Percentiles rank a stretch among this genome's conserved stretches.
These are phyloP conservation scores for Oenanthe javanica DNA, from an alignment of 140 eudicot species.

Conservation along the genomic window DNA sequence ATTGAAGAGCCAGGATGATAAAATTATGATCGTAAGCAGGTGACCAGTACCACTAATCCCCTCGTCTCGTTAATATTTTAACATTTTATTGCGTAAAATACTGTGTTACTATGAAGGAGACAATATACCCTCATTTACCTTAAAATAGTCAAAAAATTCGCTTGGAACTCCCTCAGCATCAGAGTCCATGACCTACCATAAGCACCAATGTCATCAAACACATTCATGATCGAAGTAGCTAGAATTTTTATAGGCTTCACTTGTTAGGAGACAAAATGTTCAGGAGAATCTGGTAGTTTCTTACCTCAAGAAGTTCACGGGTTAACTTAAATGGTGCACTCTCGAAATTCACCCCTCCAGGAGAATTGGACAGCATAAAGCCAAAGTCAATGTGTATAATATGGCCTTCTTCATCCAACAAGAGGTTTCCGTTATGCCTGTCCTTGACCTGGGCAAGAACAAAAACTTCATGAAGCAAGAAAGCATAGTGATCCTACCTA, in stretches of 20 bases:
- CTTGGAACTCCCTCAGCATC: conserved; percentile 99
- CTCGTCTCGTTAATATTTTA: not conserved
- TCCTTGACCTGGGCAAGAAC: conserved; percentile 63
- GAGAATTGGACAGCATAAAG: conserved; percentile 98
- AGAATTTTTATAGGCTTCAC: not conserved
- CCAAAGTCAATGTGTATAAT: conserved; percentile 98
- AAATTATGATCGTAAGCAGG: not conserved
- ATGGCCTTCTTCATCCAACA: conserved; percentile 99
- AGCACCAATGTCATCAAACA: conserved; percentile 4
- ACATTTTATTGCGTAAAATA: no score
- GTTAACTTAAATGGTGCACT: conserved; percentile 99
- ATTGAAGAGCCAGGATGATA: not conserved
- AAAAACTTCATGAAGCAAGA: not conserved
- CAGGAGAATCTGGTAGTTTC: conserved; percentile 7
- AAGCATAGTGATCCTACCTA: not conserved
- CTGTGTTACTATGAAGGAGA: not conserved
- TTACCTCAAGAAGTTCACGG: conserved; percentile 98
- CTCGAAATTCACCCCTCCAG: conserved; percentile 99
- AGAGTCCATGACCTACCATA: conserved; percentile 94
- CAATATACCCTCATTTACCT: conserved; percentile 29
- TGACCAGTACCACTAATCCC: not conserved
- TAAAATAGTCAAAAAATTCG: conserved; percentile 96
- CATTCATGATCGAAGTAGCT: not conserved
- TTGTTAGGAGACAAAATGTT: not conserved
- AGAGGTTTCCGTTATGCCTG: conserved; percentile 94